Base-by-base conservation (phyloP, 352 stramenopile species). In the Phytophthora meadii region DNA sequence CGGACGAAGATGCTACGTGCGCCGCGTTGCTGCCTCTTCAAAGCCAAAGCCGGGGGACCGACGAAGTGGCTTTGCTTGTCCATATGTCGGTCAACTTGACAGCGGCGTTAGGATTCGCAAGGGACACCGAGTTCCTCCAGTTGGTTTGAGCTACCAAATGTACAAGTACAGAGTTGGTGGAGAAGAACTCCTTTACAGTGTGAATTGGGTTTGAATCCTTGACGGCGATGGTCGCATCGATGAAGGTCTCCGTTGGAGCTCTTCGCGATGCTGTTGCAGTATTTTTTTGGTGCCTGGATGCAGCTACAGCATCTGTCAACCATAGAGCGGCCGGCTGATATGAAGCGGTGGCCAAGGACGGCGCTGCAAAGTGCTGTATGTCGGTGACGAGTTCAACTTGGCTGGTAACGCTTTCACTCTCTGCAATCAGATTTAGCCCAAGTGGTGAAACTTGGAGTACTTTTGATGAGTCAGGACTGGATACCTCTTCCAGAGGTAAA, bases 321-420 rank as follows among this genome's bases (percentile, higher is more conserved):
- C 41, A 70, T 66, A 70, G 62, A 70, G 55, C 34, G 55, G 27
- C 48, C 54, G 39, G 48, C 47, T 70, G 62, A 70, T 66, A 61
- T 53, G 36, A 12, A 56, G 62, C 27, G 49, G 32, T 70, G 62
- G 62, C 34, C 45, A 12, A 19, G 39, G 24, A 30, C 28, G 50
- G 40, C 32, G 52, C 49, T 44, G 28, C 17, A 24, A 36, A 36
- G 54, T 41, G 36, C 41, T 19, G 55, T 49, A 30, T 53, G 54
- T 17, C 32, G 42, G 27, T 24, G 45, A 64, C 45, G 45, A 63
- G 56, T 64, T 64, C 56, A 64, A 64, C 34, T 45, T 39, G 55
- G 34, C 8, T 36, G 30, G 8, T 9, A 36, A 36, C 30, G 30
- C 30, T 19, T 19, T 9, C 7, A 11, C 14, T 24, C 49, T 46